A percentile compares a stretch with the other conserved stretches of the same genome.
Evolutionary conservation across 2,329 filamentous ascomycete genomes (phyloP).

Genomic region (Penicillium sp.): DNA sequence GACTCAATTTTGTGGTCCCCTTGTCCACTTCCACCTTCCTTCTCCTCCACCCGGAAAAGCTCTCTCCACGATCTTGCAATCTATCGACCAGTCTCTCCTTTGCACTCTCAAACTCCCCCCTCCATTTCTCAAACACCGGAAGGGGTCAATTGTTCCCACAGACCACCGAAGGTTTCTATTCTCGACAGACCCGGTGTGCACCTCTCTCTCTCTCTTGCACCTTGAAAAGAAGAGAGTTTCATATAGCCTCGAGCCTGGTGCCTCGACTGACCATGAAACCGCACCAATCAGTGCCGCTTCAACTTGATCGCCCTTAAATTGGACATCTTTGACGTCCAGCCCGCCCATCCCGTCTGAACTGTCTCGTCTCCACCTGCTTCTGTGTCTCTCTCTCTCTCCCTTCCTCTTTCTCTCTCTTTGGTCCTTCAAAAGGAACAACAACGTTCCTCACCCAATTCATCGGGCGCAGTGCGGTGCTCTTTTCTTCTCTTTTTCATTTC

Average conservation of each 20-base stretch:
- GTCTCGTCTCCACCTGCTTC: not conserved
- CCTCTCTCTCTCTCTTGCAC: not conserved
- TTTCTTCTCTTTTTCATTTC: too few relatives aligned
- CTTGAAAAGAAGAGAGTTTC: not conserved
- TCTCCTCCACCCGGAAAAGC: slow-evolving; percentile 9
- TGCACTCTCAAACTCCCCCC: not conserved
- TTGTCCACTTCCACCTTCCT: not conserved
- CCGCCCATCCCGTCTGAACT: too few relatives aligned
- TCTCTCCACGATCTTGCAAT: not conserved
- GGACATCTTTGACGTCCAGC: not conserved
- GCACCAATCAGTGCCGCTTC: slow-evolving; percentile 8
- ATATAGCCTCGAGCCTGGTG: slow-evolving; percentile 5
- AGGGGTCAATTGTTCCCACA: not conserved
- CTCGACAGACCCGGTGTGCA: not conserved
- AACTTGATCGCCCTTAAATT: slow-evolving; percentile 8
- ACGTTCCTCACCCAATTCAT: too few relatives aligned
- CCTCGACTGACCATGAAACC: slow-evolving; percentile 11
- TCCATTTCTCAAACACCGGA: not conserved
- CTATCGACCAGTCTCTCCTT: not conserved
- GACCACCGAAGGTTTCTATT: not conserved
- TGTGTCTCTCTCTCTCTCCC: slow-evolving; percentile 6
- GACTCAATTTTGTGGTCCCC: slow-evolving; percentile 6
- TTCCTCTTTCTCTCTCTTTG: slow-evolving; percentile 1
- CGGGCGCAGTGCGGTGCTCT: too few relatives aligned
- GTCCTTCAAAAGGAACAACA: not conserved